Evolutionary conservation across 2,329 filamentous ascomycete genomes (phyloP).

Genomic region (Fusarium proliferatum): DNA sequence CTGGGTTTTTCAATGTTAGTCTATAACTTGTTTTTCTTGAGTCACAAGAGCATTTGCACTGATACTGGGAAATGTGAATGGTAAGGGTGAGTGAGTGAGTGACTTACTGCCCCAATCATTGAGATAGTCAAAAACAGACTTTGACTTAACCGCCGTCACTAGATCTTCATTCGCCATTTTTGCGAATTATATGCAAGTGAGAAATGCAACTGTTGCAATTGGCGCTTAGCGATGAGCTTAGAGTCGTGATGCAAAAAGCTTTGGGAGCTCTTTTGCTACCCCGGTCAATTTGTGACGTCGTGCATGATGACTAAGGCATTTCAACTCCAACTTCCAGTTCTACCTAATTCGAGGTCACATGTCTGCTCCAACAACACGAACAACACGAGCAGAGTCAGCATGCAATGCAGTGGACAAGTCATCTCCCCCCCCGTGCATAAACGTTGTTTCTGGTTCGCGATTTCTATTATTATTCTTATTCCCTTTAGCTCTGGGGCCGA

Average conservation of each 20-base stretch:
- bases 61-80: background rate
- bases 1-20: conserved; percentile 50
- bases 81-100: background rate
- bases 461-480: background rate
- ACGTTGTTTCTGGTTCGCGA: background rate
- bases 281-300: conserved; percentile 35
- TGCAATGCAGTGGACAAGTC: background rate
- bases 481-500: conserved; percentile 3
- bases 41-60: background rate
- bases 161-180: conserved; percentile 47
- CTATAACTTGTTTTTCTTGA: background rate
- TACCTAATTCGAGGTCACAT: conserved; percentile 16
- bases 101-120: conserved; percentile 64
- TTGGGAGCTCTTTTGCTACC: conserved; percentile 11
- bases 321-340: background rate
- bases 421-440: background rate
- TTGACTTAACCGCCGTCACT: conserved; percentile 37
- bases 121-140: conserved; percentile 50
- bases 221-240: conserved; percentile 4
- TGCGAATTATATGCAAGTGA: conserved; percentile 6
- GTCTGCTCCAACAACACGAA: background rate
- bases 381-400: background rate
- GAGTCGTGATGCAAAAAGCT: conserved; percentile 35
- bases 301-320: conserved; percentile 32
- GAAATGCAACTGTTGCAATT: conserved; percentile 24